Conservation (phyloP, 805 yeast genomes). For the Maudiozyma serrabonitensis region DNA sequence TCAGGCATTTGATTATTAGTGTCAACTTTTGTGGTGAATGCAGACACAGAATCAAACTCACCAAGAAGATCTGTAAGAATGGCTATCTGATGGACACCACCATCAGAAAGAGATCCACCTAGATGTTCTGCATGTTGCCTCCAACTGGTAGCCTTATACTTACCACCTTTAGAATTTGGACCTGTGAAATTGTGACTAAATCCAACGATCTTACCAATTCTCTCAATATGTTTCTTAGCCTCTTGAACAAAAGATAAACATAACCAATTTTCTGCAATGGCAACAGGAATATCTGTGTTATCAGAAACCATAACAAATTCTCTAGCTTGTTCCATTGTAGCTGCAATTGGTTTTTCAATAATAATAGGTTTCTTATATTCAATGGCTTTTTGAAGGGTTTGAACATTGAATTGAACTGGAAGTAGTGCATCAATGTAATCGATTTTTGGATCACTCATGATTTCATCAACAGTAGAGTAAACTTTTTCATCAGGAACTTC, state of each 20-base stretch:
- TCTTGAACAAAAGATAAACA: constrained; percentile 48
- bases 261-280: constrained; percentile 78
- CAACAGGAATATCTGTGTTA: constrained; percentile 53
- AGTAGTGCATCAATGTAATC: constrained; percentile 76
- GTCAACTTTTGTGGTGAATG: constrained; percentile 68
- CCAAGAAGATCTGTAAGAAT: constrained; percentile 76
- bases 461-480: constrained; percentile 52
- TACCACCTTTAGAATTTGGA: constrained; percentile 47
- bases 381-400: constrained; percentile 58
- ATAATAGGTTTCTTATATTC: constrained; percentile 65
- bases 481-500: constrained; percentile 41
- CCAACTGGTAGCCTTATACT: constrained; percentile 68
- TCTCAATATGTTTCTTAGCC: constrained; percentile 46
- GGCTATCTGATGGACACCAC: constrained; percentile 93
- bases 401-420: constrained; percentile 75
- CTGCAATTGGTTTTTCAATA: constrained; percentile 88
- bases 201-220: constrained; percentile 60
- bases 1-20: constrained; percentile 74
- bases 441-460: constrained; percentile 53
- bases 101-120: constrained; percentile 87
- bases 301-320: constrained; percentile 62
- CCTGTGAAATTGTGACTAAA: constrained; percentile 69
- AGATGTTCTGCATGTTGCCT: constrained; percentile 81
- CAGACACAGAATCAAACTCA: constrained; percentile 57
- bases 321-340: constrained; percentile 65